Conservation (phyloP, 2,329 filamentous ascomycete species). For the Orbilia brochopaga region DNA sequence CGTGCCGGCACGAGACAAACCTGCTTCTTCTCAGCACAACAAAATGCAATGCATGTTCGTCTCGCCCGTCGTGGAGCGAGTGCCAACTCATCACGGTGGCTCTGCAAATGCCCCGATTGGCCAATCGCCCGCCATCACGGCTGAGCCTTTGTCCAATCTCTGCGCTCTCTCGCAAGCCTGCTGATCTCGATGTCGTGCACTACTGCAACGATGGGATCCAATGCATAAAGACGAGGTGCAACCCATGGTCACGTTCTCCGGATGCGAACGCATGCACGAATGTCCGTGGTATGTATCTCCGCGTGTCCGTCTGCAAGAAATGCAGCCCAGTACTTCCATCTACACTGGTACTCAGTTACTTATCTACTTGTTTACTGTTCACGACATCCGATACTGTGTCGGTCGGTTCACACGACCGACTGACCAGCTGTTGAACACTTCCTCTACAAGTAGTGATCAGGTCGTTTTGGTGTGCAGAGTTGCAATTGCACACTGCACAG, state of each 20-base stretch:
- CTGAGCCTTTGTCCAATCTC: background rate
- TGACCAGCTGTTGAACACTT: background rate
- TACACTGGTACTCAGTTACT: no score
- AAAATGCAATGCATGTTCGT: no score
- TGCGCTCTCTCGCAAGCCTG: constrained; percentile 2
- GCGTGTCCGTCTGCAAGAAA: no score
- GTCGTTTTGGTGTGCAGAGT: background rate
- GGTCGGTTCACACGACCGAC: no score
- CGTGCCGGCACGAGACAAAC: background rate
- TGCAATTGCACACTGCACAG: background rate
- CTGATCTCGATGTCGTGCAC: background rate
- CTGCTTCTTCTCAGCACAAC: no score
- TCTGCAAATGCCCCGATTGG: constrained; percentile 41
- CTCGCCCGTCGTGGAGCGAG: constrained; percentile 2
- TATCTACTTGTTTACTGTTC: no score
- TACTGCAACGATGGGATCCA: background rate
- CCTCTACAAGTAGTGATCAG: background rate
- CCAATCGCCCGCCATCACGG: constrained; percentile 4
- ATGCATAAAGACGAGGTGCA: background rate
- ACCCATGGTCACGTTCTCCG: background rate
- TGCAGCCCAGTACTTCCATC: background rate
- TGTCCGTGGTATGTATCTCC: no score
- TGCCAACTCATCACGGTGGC: constrained; percentile 45
- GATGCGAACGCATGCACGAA: no score
- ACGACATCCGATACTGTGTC: no score